Evolutionary conservation across 2,329 filamentous ascomycete species (phyloP).

Genomic region (Botrytis porri): DNA sequence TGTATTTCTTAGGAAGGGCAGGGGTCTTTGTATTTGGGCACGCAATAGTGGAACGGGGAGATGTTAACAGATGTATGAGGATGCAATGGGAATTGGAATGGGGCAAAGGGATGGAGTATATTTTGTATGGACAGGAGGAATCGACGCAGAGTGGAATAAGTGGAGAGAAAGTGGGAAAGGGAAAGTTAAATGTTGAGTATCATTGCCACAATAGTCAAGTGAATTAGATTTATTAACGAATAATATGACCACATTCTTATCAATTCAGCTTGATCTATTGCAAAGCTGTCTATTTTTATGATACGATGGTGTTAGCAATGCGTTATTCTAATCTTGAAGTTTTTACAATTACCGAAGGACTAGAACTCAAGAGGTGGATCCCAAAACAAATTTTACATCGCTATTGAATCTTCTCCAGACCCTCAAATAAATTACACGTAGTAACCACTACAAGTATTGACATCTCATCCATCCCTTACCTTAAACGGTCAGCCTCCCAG

Average conservation of each 20-base stretch:
- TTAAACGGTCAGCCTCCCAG: background rate
- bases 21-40: background rate
- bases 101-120: background rate
- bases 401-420: background rate
- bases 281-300: background rate
- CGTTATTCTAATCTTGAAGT: too few species aligned
- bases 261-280: background rate
- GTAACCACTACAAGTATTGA: background rate
- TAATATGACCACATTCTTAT: background rate
- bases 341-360: background rate
- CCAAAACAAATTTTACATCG: background rate
- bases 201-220: background rate
- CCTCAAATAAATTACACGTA: background rate
- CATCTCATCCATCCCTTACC: constrained; percentile 1
- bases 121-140: background rate
- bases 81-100: background rate
- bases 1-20: constrained; percentile 3
- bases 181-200: background rate
- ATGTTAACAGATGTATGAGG: background rate
- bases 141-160: background rate
- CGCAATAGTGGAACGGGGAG: background rate
- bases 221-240: background rate
- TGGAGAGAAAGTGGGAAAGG: background rate
- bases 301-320: background rate
- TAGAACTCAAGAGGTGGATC: background rate